Base-by-base conservation (phyloP, 1,139 yeast species). In the Taiozyma onychis region DNA sequence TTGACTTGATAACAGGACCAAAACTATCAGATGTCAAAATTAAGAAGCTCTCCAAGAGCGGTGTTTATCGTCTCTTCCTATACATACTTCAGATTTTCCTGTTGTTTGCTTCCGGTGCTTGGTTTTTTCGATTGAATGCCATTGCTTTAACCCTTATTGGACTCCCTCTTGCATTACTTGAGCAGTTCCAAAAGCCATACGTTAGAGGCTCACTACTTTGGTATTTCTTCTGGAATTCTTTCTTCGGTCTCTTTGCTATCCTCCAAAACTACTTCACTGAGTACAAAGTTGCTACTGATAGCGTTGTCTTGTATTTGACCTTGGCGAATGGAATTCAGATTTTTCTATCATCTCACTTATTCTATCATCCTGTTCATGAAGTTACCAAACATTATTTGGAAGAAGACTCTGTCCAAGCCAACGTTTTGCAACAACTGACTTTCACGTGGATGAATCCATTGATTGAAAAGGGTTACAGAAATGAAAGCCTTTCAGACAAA, bases 361-460 rank as follows among this genome's bases (percentile, higher is more conserved):
- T 59, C 42, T 81, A 73, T 57, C 54, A 61, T 14, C 83, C 85
- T 5, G 72, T 77, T 6, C 61, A 63, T 6, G 80, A 78, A 56
- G 67, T 80, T 37, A 47, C 61, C 6, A 73, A 72, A 7, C 71
- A 70, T 55, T 78, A 64, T 51, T 41, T 61, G 3, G 63, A 62
- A n/a, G 56, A 55, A 8, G 62, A 73, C 7, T 57, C 65, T n/a
- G 65, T 66, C 2, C 78, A 81, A 39, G 66, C 64, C 9, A 77
- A 81, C 56, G 57, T 80, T n/a, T 59, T 80, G 22, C 77, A 83
- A 5, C 66, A 68, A 44, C 59, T 80, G 30, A 79, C 86, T 0
- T 82, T 80, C 56, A 70, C 77, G 9, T 82, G 87, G 87, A 79
- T 83, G 84, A 82, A 81, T 57, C 70, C 68, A 1, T 60, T 83